Conservation (phyloP, 345 rosid species). For the Populus alba region DNA sequence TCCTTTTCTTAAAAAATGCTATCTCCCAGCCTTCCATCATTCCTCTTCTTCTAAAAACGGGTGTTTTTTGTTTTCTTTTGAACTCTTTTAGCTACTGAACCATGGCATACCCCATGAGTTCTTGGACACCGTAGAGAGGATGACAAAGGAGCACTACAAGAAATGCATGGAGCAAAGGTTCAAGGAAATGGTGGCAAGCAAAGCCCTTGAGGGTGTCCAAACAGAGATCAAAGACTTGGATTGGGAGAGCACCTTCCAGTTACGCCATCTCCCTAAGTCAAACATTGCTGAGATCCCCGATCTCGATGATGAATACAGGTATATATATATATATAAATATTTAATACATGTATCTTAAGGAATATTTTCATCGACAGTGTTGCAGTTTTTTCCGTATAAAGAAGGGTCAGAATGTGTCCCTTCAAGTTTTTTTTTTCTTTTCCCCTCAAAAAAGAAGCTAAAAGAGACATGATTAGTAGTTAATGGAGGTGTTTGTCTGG, state of each 20-base stretch:
- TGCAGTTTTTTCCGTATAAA: too few relatives aligned
- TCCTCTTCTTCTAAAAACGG: neutral
- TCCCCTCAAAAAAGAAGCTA: too few relatives aligned
- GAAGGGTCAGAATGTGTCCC: too few relatives aligned
- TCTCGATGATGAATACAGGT: slow-evolving; percentile 77
- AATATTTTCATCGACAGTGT: neutral
- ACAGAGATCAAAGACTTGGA: slow-evolving; percentile 75
- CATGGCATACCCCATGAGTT: slow-evolving; percentile 70
- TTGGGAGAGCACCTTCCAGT: slow-evolving; percentile 84
- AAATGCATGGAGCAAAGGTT: slow-evolving; percentile 87
- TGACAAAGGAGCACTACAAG: slow-evolving; percentile 78
- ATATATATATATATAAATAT: neutral
- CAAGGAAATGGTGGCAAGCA: slow-evolving; percentile 61
- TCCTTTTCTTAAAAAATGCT: neutral
- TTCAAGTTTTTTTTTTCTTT: too few relatives aligned
- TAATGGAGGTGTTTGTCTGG: too few relatives aligned
- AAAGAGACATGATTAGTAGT: too few relatives aligned
- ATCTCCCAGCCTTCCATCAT: neutral
- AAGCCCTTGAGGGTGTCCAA: slow-evolving; percentile 54
- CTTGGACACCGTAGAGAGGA: slow-evolving; percentile 66
- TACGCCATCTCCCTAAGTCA: slow-evolving; percentile 72
- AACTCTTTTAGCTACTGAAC: slow-evolving; percentile 49
- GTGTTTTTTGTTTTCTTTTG: neutral
- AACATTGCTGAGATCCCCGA: slow-evolving; percentile 68
- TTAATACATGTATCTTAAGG: too few relatives aligned